Conservation (phyloP, 805 yeast species). For the Yarrowia yakushimensis region DNA sequence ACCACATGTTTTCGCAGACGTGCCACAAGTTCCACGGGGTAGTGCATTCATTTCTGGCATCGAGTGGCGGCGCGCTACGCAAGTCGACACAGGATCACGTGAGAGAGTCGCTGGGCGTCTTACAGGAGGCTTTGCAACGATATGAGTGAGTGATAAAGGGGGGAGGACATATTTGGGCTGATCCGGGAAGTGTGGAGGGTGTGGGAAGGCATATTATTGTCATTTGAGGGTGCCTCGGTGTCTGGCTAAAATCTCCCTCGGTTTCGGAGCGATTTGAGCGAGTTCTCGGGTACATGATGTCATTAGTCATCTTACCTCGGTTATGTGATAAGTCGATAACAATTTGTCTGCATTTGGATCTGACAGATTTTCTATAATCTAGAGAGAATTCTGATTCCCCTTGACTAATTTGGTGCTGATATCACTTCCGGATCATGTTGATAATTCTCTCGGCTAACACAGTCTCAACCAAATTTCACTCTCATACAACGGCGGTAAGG, state of each 20-base stretch:
- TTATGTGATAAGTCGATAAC: not conserved
- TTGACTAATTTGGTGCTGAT: too few species aligned
- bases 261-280: not conserved
- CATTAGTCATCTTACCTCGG: not conserved
- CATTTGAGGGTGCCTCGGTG: not conserved
- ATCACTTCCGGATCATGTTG: not conserved
- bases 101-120: not conserved
- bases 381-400: too few species aligned
- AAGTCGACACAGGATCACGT: not conserved
- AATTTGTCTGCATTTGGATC: not conserved
- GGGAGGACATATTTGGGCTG: not conserved
- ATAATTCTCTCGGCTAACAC: conserved; percentile 1
- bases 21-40: not conserved
- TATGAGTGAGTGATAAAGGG: conserved; percentile 5
- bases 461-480: conserved; percentile 47
- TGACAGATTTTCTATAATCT: not conserved
- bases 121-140: not conserved
- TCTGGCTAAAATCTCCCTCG: not conserved
- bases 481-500: conserved; percentile 95
- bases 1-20: conserved; percentile 14
- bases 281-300: not conserved
- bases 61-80: not conserved
- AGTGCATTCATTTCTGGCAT: conserved; percentile 1
- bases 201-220: too few species aligned
- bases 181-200: not conserved